phyloP scores from a whole-genome alignment of 2,329 filamentous ascomycete genomes.

The Botrytis byssoidea region DNA sequence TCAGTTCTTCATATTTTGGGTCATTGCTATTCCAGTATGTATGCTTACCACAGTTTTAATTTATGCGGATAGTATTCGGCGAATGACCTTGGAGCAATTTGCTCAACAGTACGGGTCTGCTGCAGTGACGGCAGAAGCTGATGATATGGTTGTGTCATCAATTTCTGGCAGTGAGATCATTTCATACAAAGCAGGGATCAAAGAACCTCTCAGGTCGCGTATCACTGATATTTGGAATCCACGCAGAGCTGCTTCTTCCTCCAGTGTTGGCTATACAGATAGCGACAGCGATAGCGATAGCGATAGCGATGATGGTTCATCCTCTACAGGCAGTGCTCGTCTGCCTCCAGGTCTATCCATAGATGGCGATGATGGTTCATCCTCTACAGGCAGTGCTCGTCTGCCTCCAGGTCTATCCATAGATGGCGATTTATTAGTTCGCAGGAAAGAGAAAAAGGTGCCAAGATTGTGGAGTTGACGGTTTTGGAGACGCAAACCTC shows the following conservation, averaged over 20 bases:
- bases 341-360: not conserved
- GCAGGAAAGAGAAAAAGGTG: not conserved
- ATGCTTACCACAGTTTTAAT: constrained; percentile 12
- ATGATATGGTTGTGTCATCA: not conserved
- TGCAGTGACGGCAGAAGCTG: not conserved
- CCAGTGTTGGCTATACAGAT: not conserved
- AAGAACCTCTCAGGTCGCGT: not conserved
- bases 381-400: not conserved
- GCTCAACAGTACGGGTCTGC: not conserved
- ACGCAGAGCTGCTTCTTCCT: not conserved
- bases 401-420: not conserved
- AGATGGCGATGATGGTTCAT: not conserved
- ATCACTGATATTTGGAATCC: not conserved
- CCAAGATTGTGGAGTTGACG: not conserved
- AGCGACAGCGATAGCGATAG: not conserved
- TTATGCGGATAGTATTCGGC: constrained; percentile 18
- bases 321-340: not conserved
- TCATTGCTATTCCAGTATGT: constrained; percentile 14
- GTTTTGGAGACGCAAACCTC: not conserved
- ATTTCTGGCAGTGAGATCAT: not conserved
- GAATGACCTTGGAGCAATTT: constrained; percentile 16
- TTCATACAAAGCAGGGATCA: not conserved
- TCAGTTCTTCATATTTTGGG: constrained; percentile 16
- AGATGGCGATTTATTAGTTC: not conserved
- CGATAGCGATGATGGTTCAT: not conserved